Evolutionary conservation across 495 filamentous ascomycete species (phyloP).

Genomic region (Cercophora newfieldiana): DNA sequence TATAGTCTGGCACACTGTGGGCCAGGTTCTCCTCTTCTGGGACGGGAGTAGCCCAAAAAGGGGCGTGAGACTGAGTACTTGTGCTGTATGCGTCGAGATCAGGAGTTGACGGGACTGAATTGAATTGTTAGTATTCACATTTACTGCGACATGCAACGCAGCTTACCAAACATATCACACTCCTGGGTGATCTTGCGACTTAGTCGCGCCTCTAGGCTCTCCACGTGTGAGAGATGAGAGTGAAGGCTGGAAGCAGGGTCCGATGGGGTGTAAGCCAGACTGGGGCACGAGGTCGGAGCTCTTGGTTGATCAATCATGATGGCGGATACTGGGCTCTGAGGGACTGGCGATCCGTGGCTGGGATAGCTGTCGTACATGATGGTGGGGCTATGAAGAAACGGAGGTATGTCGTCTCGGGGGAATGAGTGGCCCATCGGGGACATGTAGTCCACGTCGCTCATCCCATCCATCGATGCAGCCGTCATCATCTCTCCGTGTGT

Average conservation of each 20-base stretch:
- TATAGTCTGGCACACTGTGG: conserved; percentile 33
- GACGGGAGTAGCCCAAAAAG: conserved; percentile 45
- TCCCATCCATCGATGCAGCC: conserved; percentile 50
- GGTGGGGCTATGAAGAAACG: conserved; percentile 52
- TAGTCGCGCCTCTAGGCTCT: conserved; percentile 47
- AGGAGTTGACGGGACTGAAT: conserved; percentile 38
- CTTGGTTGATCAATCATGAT: conserved; percentile 53
- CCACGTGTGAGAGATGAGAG: conserved; percentile 43
- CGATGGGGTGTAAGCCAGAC: conserved; percentile 49
- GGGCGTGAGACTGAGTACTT: conserved; percentile 43
- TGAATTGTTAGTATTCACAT: not conserved
- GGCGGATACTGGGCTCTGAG: conserved; percentile 53
- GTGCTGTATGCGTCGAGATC: conserved; percentile 50
- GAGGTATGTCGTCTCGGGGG: conserved; percentile 49
- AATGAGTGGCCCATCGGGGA: conserved; percentile 54
- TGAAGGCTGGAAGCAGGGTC: conserved; percentile 50
- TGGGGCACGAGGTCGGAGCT: conserved; percentile 53
- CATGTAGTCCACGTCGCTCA: conserved; percentile 57
- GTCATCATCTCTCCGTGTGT: conserved; percentile 42
- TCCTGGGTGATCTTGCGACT: conserved; percentile 47
- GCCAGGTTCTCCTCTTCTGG: conserved; percentile 43
- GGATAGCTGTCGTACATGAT: conserved; percentile 54
- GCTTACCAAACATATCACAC: conserved; percentile 48
- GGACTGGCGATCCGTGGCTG: conserved; percentile 45
- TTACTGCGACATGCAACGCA: conserved; percentile 4